phyloP scores from a whole-genome alignment of 805 yeast species.

The Danielia reshetovae region DNA sequence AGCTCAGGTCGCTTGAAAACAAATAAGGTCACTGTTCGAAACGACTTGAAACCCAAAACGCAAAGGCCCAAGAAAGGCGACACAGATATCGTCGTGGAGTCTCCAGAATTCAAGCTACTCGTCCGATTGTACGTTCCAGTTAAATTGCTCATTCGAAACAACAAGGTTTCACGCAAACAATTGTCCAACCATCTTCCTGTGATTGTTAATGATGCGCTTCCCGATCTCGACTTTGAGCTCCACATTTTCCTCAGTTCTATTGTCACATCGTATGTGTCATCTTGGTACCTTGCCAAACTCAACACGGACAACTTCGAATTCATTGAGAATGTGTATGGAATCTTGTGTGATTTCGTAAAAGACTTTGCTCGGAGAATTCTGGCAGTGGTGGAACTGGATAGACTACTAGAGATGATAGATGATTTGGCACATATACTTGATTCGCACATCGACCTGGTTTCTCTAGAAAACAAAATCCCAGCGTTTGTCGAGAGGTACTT shows the following conservation, averaged over 20 bases:
- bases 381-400: constrained; percentile 11
- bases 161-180: constrained; percentile 23
- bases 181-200: constrained; percentile 26
- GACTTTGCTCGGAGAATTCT: constrained; percentile 11
- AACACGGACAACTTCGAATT: constrained; percentile 16
- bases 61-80: constrained; percentile 8
- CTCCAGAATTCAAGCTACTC: constrained; percentile 39
- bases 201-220: constrained; percentile 19
- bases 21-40: constrained; percentile 10
- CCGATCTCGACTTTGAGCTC: constrained; percentile 29
- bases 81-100: constrained; percentile 43
- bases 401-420: constrained; percentile 18
- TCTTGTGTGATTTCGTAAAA: constrained; percentile 11
- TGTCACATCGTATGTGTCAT: constrained; percentile 15
- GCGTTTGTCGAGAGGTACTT: background rate
- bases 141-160: constrained; percentile 27
- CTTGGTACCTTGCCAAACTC: constrained; percentile 16
- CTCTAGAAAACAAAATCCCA: constrained; percentile 6
- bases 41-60: constrained; percentile 3
- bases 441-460: constrained; percentile 8
- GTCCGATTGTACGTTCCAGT: constrained; percentile 33
- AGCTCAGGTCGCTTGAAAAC: constrained; percentile 7
- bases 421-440: constrained; percentile 16
- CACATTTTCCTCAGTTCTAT: constrained; percentile 36
- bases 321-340: constrained; percentile 9